Base-by-base conservation (phyloP, 371 early-diverging fungal genomes). In the Apophysomyces trapeziformis region DNA sequence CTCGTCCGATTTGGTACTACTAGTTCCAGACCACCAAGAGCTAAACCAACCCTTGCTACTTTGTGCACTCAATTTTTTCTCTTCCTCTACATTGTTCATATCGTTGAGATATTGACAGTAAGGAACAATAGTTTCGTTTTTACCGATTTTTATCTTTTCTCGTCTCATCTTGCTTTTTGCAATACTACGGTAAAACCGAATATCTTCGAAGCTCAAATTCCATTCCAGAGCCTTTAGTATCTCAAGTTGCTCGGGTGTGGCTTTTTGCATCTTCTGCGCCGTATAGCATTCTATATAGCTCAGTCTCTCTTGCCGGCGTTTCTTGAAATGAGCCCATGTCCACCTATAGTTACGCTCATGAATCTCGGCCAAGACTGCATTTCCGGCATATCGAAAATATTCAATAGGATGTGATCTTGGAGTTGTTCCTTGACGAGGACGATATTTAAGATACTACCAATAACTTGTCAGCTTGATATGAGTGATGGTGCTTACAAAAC, bases 361-460 rank as follows among this genome's bases (percentile, higher is more conserved):
- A 56, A 98, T 95, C 64, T 97, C 96, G 14, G 86, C 81, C 6
- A 94, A 70, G 18, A 96, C 87, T 14, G 86, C 82, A 58, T 78
- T 75, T 64, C 86, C 90, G 7, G 98, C 98, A 86, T 92, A 99
- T 66, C 86, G 72, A 57, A 96, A 90, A 90, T 93, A 98, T 7
- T 90, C 94, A 46, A 75, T 63, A 4, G 99, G 96, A 68, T 95
- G 83, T 64, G 89, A 79, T 66, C 80, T 88, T 4, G 97, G 96
- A 0, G 92, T 90, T 61, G 92, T 79, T 2, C 87, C 78, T 5
- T 74, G 76, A 7, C 93, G 89, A 13, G 99, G 98, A 18, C 93
- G 88, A 69, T 89, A 89, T 65, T 90, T 89, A 35, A 92, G 89
- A 78, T 95, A 97, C 89, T 92, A 76, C 36, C 11, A 37, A 11